These are phyloP conservation scores for Coemansia sp. DNA, from an alignment of 192 early-diverging fungal species.

Conservation along the genomic window DNA sequence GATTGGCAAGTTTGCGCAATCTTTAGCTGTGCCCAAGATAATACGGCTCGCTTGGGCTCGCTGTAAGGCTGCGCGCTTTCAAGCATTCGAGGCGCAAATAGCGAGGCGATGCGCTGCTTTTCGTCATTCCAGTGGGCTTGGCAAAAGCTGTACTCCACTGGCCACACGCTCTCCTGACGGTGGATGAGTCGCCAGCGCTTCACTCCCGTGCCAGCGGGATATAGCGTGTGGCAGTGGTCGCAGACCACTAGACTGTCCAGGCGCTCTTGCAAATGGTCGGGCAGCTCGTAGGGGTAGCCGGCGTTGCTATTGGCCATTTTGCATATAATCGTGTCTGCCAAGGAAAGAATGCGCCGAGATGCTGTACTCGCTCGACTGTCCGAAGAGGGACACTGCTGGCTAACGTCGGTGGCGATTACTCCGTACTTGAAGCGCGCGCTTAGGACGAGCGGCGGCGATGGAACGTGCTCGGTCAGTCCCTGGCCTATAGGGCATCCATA, in stretches of 20 bases:
- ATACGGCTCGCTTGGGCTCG: slow-evolving; percentile 14
- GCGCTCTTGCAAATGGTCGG: slow-evolving; percentile 31
- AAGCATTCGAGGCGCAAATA: slow-evolving; percentile 34
- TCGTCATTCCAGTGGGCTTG: slow-evolving; percentile 37
- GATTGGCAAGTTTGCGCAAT: not conserved
- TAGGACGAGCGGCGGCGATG: slow-evolving; percentile 6
- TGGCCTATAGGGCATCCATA: slow-evolving; percentile 37
- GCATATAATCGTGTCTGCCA: slow-evolving; percentile 34
- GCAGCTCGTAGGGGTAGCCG: slow-evolving; percentile 18
- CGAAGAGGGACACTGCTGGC: not conserved
- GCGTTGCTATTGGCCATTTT: slow-evolving; percentile 27
- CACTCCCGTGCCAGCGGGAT: slow-evolving; percentile 20
- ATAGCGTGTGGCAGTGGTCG: slow-evolving; percentile 41
- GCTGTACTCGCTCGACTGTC: not conserved
- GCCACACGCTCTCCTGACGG: slow-evolving; percentile 19
- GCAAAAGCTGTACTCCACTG: slow-evolving; percentile 43
- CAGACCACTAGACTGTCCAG: slow-evolving; percentile 22
- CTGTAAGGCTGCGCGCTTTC: slow-evolving; percentile 23
- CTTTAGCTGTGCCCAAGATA: not conserved
- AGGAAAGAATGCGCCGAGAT: slow-evolving; percentile 9
- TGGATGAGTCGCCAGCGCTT: slow-evolving; percentile 29
- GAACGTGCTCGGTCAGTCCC: slow-evolving; percentile 6
- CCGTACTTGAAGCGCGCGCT: slow-evolving; percentile 19
- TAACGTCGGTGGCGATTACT: not conserved
- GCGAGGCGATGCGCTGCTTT: slow-evolving; percentile 31